Base-by-base conservation (phyloP, 768 basidiomycete species). In the Leccinellum rugosiceps region DNA sequence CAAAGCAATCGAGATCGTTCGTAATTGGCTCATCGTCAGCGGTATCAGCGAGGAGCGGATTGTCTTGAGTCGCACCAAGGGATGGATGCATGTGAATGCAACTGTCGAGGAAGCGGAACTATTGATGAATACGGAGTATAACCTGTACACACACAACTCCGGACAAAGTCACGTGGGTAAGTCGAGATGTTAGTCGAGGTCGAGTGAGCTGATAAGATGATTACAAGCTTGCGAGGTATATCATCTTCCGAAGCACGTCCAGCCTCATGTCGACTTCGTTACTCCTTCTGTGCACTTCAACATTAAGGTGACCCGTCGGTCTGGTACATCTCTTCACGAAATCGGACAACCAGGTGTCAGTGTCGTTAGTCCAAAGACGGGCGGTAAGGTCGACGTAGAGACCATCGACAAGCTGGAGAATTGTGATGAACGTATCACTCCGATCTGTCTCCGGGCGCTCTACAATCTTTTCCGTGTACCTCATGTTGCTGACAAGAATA, bases 271-370 rank as follows among this genome's bases (percentile, higher is more conserved):
- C 23, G 75, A 76, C 30, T 65, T 76, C 48, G 66, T 76, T 41
- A 67, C 61, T 4, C 74, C 74, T 9, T 68, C 75, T 4, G 68
- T 76, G 4, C 69, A 75, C 58, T 76, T 76, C 45, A 67, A 69
- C 44, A 31, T 55, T 9, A 61, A 55, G 58, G 26, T 69, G 56
- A 49, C 51, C 30, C 55, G 58, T 51, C 58, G 67, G 15, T 67
- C 67, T 34, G 50, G 56, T 17, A 0, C 7, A 3, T 38, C 56
- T 6, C 58, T 58, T 14, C 53, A 38, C 25, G 49, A 31, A 4
- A 55, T 70, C 17, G 71, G 65, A 19, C 54, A 58, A 46, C 57
- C 67, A 15, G 52, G 58, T n/a, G 11, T 52, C 8, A 50, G 57
- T 30, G 55, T 48, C 19, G 53, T 52, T 43, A 11, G 10, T 1